Base-by-base conservation (phyloP, 2,329 filamentous ascomycete genomes). In the Claviceps humidiphila region DNA sequence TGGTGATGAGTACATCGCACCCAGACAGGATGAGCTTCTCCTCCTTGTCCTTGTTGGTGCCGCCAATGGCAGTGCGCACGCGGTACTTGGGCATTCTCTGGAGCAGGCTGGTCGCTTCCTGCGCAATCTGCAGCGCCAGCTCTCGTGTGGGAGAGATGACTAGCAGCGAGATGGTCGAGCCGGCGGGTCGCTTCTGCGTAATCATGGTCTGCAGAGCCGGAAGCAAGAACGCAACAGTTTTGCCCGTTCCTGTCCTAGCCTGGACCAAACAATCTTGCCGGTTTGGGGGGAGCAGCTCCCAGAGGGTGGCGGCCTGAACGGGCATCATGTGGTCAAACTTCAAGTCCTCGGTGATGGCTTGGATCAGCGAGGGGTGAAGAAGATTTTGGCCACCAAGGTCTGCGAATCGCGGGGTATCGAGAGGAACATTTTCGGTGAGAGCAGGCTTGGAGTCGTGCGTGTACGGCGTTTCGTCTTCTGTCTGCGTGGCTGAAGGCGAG, bases 161-260 rank as follows among this genome's bases (percentile, higher is more conserved):
- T n/a, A 87, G 72, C 2, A 82, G 70, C 14, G 78, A 76, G 38
- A 84, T 71, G 63, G 66, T 74, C 56, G 61, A 64, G 34, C 56
- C 66, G 9, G 57, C 53, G 14, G 59, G 58, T 24, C 59, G 55
- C 51, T 66, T 65, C 53, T 65, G 66, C 49, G 67, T 68, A 59
- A 91, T 72, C 61, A 93, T 83, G 54, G 80, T 85, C 65, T 93
- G 85, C 39, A 94, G 71, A n/a, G 87, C 77, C n/a, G 88, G 89
- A 3, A 93, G 71, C 39, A 94, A 74, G 69, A 94, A 94, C 47
- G 85, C 88, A 52, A 93, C 68, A 0, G 88, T 94, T 71, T 94
- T 94, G 59, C 88, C 88, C 0, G 89, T 94, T 58, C 88, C 88
- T 1, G 88, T 94, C 71, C 86, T 90, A 50, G 88, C 88, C 67